Evolutionary conservation across 306 rosid genomes (phyloP).

Genomic region (Malus asiatica): DNA sequence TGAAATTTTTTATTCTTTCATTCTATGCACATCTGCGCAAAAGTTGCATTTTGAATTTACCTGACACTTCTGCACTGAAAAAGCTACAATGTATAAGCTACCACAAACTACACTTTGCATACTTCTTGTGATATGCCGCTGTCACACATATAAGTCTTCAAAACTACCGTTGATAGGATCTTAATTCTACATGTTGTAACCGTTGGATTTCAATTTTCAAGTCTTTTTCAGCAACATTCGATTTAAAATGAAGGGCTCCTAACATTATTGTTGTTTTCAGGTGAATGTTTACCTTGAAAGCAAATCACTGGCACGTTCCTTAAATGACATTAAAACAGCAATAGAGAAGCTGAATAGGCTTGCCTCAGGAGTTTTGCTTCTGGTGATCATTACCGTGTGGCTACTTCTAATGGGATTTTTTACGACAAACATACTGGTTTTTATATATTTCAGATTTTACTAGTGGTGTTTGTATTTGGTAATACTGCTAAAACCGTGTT

Average conservation of each 20-base stretch:
- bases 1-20: neutral
- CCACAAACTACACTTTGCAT: neutral
- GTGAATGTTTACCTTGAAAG: conserved; percentile 77
- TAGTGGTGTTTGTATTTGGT: conserved; percentile 64
- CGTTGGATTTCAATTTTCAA: neutral
- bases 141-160: neutral
- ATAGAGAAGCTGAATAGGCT: conserved; percentile 72
- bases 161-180: neutral
- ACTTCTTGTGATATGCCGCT: neutral
- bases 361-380: conserved; percentile 35
- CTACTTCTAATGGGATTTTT: conserved; percentile 63
- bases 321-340: conserved; percentile 30
- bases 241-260: neutral
- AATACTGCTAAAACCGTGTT: conserved; percentile 67
- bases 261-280: conserved; percentile 32
- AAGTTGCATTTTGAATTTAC: too few relatives aligned
- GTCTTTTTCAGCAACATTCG: neutral
- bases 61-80: too few relatives aligned
- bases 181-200: neutral
- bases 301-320: conserved; percentile 57
- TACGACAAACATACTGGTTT: conserved; percentile 58
- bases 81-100: neutral
- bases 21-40: too few relatives aligned
- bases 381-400: conserved; percentile 46
- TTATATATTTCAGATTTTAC: conserved; percentile 67